Percentiles rank a stretch among this genome's conserved stretches.
These are phyloP conservation scores for Calonectria ilicicola DNA, from an alignment of 2,329 filamentous ascomycete genomes.

Conservation along the genomic window DNA sequence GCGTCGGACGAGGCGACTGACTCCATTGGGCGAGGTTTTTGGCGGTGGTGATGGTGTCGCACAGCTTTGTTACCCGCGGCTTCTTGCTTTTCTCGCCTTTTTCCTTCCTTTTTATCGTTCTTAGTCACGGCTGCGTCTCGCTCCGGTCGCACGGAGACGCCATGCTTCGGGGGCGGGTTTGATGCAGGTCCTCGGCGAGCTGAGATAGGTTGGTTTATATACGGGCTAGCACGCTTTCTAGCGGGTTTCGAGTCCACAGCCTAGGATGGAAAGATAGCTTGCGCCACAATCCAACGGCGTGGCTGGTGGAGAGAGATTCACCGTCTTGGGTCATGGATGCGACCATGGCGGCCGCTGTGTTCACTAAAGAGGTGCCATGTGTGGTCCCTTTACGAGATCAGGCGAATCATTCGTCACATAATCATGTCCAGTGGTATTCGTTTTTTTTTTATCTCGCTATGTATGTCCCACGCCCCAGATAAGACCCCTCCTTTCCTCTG, in stretches of 20 bases:
- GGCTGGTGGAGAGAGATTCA: neutral
- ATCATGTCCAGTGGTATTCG: neutral
- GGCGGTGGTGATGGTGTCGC: neutral
- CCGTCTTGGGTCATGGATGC: neutral
- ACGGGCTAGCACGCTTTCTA: constrained; percentile 8
- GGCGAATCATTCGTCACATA: neutral
- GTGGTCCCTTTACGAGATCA: neutral
- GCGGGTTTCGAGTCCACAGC: constrained; percentile 1
- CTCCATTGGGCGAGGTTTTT: constrained; percentile 35
- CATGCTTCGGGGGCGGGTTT: constrained; percentile 24
- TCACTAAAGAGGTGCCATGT: neutral
- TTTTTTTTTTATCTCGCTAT: neutral
- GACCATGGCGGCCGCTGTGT: neutral
- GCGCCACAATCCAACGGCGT: constrained; percentile 12
- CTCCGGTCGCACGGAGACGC: constrained; percentile 25
- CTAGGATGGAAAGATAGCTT: neutral
- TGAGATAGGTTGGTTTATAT: constrained; percentile 14
- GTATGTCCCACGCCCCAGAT: neutral
- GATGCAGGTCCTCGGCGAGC: constrained; percentile 3
- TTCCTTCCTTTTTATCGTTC: neutral
- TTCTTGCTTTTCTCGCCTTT: neutral
- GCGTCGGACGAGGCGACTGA: constrained; percentile 43
- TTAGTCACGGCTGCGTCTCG: constrained; percentile 9
- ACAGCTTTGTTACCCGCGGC: neutral
- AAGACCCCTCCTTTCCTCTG: neutral